These are phyloP conservation scores for Boletellus ananiceps DNA, from an alignment of 768 basidiomycete species.

Conservation along the genomic window DNA sequence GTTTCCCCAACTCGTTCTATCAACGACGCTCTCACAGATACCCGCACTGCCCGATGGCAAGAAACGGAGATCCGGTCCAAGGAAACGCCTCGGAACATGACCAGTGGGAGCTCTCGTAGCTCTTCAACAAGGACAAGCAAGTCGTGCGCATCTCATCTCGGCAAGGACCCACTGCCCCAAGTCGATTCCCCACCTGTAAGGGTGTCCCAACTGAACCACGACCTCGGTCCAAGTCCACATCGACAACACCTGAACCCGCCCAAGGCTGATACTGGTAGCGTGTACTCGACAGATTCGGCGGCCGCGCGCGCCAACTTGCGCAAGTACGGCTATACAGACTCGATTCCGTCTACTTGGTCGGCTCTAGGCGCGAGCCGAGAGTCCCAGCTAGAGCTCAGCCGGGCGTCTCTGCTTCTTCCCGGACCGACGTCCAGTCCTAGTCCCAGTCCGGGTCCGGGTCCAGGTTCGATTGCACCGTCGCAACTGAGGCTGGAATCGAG, in stretches of 20 bases:
- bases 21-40: neutral
- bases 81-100: neutral
- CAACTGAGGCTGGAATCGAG: constrained; percentile 4
- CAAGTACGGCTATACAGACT: constrained; percentile 21
- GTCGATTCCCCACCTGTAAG: neutral
- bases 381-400: constrained; percentile 16
- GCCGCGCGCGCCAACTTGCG: constrained; percentile 20
- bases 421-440: neutral
- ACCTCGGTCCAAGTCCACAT: neutral
- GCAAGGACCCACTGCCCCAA: neutral
- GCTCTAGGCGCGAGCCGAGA: constrained; percentile 10
- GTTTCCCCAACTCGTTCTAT: neutral
- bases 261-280: constrained; percentile 16
- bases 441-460: neutral
- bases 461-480: constrained; percentile 6
- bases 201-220: constrained; percentile 6
- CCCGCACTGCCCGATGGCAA: neutral
- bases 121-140: neutral
- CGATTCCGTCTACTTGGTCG: constrained; percentile 24
- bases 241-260: constrained; percentile 1
- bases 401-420: constrained; percentile 1
- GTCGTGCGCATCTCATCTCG: neutral
- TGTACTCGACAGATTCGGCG: constrained; percentile 24
- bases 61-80: neutral
- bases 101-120: neutral